Base-by-base conservation (phyloP, 2,329 filamentous ascomycete genomes). In the Macroventuria anomochaeta region DNA sequence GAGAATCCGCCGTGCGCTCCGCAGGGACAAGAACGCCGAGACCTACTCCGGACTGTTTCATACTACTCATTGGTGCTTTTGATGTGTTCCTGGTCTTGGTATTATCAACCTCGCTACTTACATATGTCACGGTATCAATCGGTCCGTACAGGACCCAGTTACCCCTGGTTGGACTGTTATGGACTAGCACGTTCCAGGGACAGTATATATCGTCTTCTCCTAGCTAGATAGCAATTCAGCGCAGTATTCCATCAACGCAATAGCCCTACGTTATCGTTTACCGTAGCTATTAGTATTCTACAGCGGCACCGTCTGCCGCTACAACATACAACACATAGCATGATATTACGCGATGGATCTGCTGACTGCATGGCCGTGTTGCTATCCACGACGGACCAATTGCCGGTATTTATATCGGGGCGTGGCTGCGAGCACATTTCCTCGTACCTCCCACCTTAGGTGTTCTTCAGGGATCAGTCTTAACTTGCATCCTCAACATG, bases 21-120 rank as follows among this genome's bases (percentile, higher is more conserved):
- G 46, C 46, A 51, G 32, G 11, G 39, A 55, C 52, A 49, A 55
- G 46, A 46, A 55, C 33, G 52, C 46, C 52, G 43, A 55, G 52
- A 33, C 12, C 4, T 29, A 34, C 31, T 17, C 46, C 12, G 10
- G 25, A 42, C 10, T 23, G 10, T 26, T 20, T 4, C n/a, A 20
- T 4, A 3, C 11, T 34, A 5, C 11, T 36, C 8, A 53, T 53
- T 53, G 49, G 49, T 37, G 31, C 49, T 7, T 32, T 20, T n/a
- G 4, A n/a, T 15, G 7, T 41, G 29, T 53, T 40, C 42, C 37
- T 46, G 31, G 36, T 26, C 49, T 53, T 53, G 49, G 49, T 53
- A 38, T 34, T 23, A 37, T n/a, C 37, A 34, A 26, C 23, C 7
- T 46, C 11, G 11, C 37, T 31, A 42, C n/a, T 23, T n/a, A n/a